Conservation (phyloP, 2,329 filamentous ascomycete genomes). For the Fusarium subglutinans region DNA sequence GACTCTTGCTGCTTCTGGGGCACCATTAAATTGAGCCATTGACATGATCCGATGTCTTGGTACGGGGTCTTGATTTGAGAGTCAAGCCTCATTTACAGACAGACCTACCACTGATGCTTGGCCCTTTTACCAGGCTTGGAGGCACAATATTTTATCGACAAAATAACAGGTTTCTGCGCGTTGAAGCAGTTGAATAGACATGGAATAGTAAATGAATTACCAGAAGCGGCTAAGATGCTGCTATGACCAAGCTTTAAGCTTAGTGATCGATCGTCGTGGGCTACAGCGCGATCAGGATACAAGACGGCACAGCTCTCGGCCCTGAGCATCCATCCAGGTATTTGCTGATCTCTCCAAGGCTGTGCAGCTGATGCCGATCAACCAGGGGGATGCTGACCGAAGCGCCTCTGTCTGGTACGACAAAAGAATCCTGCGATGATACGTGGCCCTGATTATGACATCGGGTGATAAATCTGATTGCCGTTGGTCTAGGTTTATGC, state of each 20-base stretch:
- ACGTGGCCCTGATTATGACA: neutral
- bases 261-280: neutral
- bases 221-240: neutral
- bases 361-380: slow-evolving; percentile 17
- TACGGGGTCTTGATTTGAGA: neutral
- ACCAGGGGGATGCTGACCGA: neutral
- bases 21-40: slow-evolving; percentile 5
- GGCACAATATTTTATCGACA: neutral
- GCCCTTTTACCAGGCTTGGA: neutral
- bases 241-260: neutral
- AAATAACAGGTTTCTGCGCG: neutral
- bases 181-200: neutral
- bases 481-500: neutral
- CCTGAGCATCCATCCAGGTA: neutral
- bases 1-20: slow-evolving; percentile 34
- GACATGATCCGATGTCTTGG: neutral
- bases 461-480: neutral
- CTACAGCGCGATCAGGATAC: neutral
- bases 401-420: neutral
- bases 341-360: slow-evolving; percentile 2
- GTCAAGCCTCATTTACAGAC: too few species aligned
- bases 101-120: neutral
- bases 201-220: neutral
- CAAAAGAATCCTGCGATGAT: neutral
- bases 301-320: neutral